Evolutionary conservation across 352 stramenopile species (phyloP).

Genomic region (Phytophthora melonis): DNA sequence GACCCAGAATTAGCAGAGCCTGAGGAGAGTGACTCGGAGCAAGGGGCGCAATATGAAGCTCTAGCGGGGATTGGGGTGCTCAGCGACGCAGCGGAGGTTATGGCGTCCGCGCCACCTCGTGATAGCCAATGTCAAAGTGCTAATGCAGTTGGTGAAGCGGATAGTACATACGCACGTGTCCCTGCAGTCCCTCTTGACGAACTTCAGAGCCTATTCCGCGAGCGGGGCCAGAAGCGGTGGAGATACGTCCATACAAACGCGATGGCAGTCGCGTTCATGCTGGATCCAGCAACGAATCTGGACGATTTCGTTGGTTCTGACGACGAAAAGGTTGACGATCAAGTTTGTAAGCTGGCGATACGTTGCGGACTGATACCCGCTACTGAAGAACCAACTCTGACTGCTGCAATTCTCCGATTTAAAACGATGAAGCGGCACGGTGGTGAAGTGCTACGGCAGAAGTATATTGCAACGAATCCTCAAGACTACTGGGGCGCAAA

Average conservation of each 20-base stretch:
- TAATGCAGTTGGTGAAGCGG: too few relatives aligned
- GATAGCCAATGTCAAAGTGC: too few relatives aligned
- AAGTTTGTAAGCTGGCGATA: too few relatives aligned
- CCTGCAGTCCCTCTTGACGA: conserved; percentile 4
- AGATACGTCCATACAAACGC: conserved; percentile 16
- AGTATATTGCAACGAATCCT: too few relatives aligned
- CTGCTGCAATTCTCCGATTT: conserved; percentile 11
- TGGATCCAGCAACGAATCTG: background rate
- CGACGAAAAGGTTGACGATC: too few relatives aligned
- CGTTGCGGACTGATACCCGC: conserved; percentile 6
- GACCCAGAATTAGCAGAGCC: too few relatives aligned
- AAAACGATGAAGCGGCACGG: conserved; percentile 10
- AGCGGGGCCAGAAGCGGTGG: conserved; percentile 13
- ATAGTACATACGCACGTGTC: conserved; percentile 7
- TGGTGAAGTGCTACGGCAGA: conserved; percentile 6
- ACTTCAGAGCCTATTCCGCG: conserved; percentile 8
- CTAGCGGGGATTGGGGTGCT: background rate
- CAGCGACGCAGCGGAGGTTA: background rate
- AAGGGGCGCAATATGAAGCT: background rate
- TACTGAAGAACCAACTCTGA: background rate
- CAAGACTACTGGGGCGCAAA: background rate
- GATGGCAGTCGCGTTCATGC: background rate
- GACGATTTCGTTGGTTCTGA: conserved; percentile 18
- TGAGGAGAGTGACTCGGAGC: too few relatives aligned
- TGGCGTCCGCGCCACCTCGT: background rate